phyloP scores from a whole-genome alignment of 2,329 filamentous ascomycete genomes.

The Stachybotrys chlorohalonatus region DNA sequence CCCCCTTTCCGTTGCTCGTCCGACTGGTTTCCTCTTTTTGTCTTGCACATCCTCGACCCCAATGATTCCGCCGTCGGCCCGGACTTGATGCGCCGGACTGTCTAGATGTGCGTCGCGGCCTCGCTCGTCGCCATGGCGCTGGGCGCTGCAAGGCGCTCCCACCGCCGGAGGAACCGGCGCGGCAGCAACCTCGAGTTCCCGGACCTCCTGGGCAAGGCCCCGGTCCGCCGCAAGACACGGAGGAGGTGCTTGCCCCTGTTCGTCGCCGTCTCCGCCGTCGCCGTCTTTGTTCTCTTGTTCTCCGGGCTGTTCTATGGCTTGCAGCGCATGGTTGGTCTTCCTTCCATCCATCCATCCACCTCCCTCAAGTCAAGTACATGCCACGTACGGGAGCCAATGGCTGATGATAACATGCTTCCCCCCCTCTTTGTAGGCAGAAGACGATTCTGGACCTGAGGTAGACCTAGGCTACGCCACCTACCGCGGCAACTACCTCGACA shows the following conservation, averaged over 20 bases:
- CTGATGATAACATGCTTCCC: too few relatives aligned
- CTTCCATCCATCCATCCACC: background rate
- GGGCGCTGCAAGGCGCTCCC: background rate
- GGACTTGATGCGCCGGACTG: background rate
- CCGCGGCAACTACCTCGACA: conserved; percentile 25
- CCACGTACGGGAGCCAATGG: too few relatives aligned
- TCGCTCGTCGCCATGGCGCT: background rate
- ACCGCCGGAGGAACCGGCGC: too few relatives aligned
- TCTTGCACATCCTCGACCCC: too few relatives aligned
- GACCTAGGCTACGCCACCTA: conserved; percentile 38
- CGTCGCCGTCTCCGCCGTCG: background rate
- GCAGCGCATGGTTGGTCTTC: background rate
- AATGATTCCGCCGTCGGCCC: background rate
- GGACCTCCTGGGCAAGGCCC: background rate
- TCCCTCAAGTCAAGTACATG: background rate
- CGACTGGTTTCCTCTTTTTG: too few relatives aligned
- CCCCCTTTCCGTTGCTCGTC: too few relatives aligned
- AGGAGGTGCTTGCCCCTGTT: background rate
- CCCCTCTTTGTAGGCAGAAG: background rate
- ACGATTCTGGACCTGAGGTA: conserved; percentile 10
- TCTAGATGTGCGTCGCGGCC: background rate
- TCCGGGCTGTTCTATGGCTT: background rate
- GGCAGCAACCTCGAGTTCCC: background rate
- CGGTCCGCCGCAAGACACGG: background rate
- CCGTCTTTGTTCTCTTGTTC: background rate